These are phyloP conservation scores for Eruca vesicaria DNA, from an alignment of 441 rosid species.

Conservation along the genomic window DNA sequence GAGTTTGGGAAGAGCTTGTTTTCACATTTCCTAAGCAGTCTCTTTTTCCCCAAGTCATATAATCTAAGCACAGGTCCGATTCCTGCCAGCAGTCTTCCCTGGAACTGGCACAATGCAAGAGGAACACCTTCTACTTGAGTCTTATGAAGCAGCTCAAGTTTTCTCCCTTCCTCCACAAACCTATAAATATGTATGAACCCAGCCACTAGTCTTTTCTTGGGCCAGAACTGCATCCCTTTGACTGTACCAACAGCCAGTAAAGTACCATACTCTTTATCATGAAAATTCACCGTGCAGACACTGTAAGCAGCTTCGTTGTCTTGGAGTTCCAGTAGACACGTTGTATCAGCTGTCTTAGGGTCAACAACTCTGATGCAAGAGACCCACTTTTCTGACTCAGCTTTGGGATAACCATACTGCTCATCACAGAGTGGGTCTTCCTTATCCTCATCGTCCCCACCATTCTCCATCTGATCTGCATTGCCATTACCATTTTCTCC, in stretches of 20 bases:
- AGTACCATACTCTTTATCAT: constrained; percentile 91
- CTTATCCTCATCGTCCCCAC: constrained; percentile 80
- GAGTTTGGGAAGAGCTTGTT: constrained; percentile 91
- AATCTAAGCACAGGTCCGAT: constrained; percentile 85
- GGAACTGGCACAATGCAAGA: constrained; percentile 83
- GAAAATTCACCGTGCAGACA: constrained; percentile 86
- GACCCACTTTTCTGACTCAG: constrained; percentile 90
- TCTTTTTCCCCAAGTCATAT: constrained; percentile 90
- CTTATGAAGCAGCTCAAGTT: constrained; percentile 90
- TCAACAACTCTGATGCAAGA: constrained; percentile 97
- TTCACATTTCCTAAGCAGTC: constrained; percentile 90
- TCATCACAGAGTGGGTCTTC: constrained; percentile 91
- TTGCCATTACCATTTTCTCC: constrained; percentile 73
- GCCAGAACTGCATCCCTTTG: constrained; percentile 90
- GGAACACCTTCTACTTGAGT: constrained; percentile 98
- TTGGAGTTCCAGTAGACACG: constrained; percentile 94
- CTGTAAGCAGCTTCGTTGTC: constrained; percentile 97
- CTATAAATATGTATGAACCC: constrained; percentile 89
- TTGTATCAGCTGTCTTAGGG: constrained; percentile 79
- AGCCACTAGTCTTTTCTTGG: constrained; percentile 58
- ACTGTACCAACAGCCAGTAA: constrained; percentile 95
- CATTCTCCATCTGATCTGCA: constrained; percentile 72
- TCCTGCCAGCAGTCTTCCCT: constrained; percentile 91
- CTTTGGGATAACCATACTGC: constrained; percentile 97
- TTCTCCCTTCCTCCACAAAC: constrained; percentile 84